phyloP scores from a whole-genome alignment of 106 monocot species.

The Platanthera zijinensis region DNA sequence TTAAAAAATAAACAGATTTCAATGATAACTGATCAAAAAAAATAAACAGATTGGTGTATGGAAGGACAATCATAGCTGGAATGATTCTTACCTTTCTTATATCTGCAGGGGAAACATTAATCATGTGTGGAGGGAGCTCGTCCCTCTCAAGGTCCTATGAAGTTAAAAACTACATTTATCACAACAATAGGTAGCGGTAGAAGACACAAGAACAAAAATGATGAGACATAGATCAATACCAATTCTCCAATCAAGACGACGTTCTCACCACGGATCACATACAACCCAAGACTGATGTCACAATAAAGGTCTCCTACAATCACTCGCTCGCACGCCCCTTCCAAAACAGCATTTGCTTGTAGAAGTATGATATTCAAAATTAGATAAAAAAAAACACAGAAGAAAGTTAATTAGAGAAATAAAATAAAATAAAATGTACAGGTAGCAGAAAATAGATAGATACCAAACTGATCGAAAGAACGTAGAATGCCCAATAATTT shows the following conservation, averaged over 20 bases:
- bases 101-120: slow-evolving; percentile 58
- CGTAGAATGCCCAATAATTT: slow-evolving; percentile 94
- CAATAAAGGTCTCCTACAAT: slow-evolving; percentile 89
- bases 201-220: neutral
- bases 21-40: neutral
- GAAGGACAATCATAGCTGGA: neutral
- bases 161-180: slow-evolving; percentile 2
- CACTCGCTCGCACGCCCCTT: slow-evolving; percentile 84
- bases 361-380: neutral
- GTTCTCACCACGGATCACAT: slow-evolving; percentile 94
- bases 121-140: slow-evolving; percentile 84
- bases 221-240: slow-evolving; percentile 31
- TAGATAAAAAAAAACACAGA: too few species aligned
- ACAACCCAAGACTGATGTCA: slow-evolving; percentile 85
- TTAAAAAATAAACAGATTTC: neutral
- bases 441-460: neutral
- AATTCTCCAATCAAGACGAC: slow-evolving; percentile 93
- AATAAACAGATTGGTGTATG: neutral
- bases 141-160: slow-evolving; percentile 75
- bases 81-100: slow-evolving; percentile 58
- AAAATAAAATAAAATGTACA: neutral
- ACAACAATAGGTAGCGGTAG: neutral
- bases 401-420: neutral
- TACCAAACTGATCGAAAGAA: slow-evolving; percentile 99
- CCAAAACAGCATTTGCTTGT: slow-evolving; percentile 93